phyloP scores from a whole-genome alignment of 228 moss, liverwort and hornwort genomes.

The Sphagnum fallax region DNA sequence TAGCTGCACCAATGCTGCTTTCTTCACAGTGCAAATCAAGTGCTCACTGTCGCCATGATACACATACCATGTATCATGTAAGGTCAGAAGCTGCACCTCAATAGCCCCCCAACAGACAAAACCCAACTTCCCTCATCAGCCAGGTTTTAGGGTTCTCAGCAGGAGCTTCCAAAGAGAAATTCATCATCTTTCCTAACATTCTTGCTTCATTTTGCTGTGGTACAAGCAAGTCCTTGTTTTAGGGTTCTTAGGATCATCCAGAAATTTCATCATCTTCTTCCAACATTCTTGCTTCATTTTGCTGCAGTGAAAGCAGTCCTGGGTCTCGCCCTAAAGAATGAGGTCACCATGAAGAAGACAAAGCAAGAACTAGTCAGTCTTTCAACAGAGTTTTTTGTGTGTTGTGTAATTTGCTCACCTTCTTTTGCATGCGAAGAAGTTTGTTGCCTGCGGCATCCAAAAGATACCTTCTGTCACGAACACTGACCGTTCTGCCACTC shows the following conservation, averaged over 20 bases:
- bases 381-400: neutral
- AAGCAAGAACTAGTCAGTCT: neutral
- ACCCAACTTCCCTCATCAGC: neutral
- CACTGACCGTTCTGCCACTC: constrained; percentile 29
- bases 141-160: too few relatives aligned
- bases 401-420: constrained; percentile 2
- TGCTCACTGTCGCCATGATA: constrained; percentile 9
- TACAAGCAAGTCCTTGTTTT: neutral
- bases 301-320: neutral
- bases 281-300: neutral
- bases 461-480: constrained; percentile 37
- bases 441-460: constrained; percentile 25
- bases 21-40: constrained; percentile 28
- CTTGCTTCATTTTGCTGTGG: neutral
- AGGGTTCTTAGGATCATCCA: neutral
- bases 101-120: neutral
- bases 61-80: constrained; percentile 56
- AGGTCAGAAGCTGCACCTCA: constrained; percentile 22
- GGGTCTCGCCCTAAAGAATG: neutral
- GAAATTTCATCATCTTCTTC: neutral
- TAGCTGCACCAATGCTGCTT: constrained; percentile 44
- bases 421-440: constrained; percentile 38
- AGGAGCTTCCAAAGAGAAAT: neutral
- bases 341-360: neutral
- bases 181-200: neutral